Evolutionary conservation across 1,139 yeast genomes (phyloP).

Genomic region (Hansenula anomala): DNA sequence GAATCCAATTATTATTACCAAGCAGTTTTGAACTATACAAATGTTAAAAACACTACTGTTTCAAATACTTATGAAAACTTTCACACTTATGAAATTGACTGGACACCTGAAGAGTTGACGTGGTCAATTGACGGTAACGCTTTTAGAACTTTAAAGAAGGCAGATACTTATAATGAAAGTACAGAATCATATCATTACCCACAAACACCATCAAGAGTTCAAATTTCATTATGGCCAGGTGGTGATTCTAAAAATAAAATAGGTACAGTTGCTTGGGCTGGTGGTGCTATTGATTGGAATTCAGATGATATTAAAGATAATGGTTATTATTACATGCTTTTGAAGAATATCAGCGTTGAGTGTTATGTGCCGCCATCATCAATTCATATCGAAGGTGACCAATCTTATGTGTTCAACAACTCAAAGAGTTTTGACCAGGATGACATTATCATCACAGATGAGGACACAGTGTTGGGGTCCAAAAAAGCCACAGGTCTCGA

Average conservation of each 20-base stretch:
- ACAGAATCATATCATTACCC: slow-evolving; percentile 60
- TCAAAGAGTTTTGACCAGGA: slow-evolving; percentile 38
- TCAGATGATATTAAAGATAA: slow-evolving; percentile 63
- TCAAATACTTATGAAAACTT: slow-evolving; percentile 57
- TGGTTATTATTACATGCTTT: slow-evolving; percentile 72
- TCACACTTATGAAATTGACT: slow-evolving; percentile 78
- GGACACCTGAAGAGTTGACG: slow-evolving; percentile 66
- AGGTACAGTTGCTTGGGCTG: slow-evolving; percentile 94
- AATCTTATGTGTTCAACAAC: slow-evolving; percentile 54
- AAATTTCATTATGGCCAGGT: slow-evolving; percentile 91
- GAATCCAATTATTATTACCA: slow-evolving; percentile 79
- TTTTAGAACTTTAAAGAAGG: slow-evolving; percentile 62
- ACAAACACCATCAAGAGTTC: slow-evolving; percentile 88
- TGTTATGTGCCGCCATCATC: slow-evolving; percentile 68
- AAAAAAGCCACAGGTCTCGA: slow-evolving; percentile 62
- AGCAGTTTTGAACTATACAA: slow-evolving; percentile 66
- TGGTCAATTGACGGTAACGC: slow-evolving; percentile 74
- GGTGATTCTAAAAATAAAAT: slow-evolving; percentile 58
- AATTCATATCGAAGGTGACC: slow-evolving; percentile 39
- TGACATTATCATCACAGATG: slow-evolving; percentile 54
- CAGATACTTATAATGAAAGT: slow-evolving; percentile 68
- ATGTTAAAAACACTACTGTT: slow-evolving; percentile 43
- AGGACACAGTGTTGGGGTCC: slow-evolving; percentile 54
- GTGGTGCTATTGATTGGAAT: slow-evolving; percentile 84
- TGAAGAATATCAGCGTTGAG: slow-evolving; percentile 55